phyloP scores from a whole-genome alignment of 2,329 filamentous ascomycete genomes.

The Alternaria angustiovoidea region DNA sequence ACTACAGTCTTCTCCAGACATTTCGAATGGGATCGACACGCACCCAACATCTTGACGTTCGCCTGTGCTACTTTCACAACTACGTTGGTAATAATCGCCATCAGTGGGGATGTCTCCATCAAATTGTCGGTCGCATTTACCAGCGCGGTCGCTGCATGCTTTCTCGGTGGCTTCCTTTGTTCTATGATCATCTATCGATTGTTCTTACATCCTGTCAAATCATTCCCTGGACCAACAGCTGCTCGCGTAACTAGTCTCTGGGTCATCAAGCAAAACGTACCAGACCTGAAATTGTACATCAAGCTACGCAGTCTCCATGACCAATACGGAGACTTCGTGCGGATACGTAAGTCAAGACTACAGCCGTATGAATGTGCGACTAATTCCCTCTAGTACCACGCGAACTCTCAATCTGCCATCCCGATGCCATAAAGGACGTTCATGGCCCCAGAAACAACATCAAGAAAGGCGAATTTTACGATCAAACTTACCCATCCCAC shows the following conservation, averaged over 20 bases:
- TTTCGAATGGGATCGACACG: conserved; percentile 17
- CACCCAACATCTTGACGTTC: background rate
- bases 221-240: background rate
- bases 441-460: conserved; percentile 27
- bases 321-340: conserved; percentile 28
- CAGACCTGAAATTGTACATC: conserved; percentile 20
- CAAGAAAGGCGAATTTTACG: conserved; percentile 38
- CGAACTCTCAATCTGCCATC: conserved; percentile 32
- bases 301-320: conserved; percentile 21
- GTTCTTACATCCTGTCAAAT: background rate
- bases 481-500: conserved; percentile 22
- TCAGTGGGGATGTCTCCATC: background rate
- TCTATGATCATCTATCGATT: conserved; percentile 21
- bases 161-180: conserved; percentile 6
- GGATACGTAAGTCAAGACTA: conserved; percentile 25
- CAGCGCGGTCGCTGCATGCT: background rate
- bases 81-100: background rate
- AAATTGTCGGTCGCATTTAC: background rate
- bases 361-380: background rate
- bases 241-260: background rate
- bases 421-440: conserved; percentile 29
- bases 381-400: conserved; percentile 23
- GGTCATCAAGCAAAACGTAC: background rate
- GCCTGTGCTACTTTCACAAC: background rate
- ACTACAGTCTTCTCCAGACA: conserved; percentile 9